Evolutionary conservation across 305 asterid species (phyloP).

Genomic region (Fraxinus platypoda): DNA sequence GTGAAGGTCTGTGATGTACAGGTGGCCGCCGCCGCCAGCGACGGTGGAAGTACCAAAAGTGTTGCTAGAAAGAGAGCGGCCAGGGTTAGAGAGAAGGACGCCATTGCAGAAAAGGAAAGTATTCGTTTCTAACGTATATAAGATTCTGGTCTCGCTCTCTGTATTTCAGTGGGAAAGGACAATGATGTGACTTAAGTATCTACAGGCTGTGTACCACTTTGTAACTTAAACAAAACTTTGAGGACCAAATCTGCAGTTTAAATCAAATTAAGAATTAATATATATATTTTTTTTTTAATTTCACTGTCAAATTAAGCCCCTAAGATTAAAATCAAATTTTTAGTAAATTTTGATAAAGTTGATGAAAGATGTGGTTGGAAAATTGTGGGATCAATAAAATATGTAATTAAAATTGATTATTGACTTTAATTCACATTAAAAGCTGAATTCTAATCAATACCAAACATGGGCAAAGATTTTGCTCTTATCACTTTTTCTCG

Average conservation of each 20-base stretch:
- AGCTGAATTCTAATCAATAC: too few species aligned
- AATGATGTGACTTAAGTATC: background rate
- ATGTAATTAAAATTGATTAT: too few species aligned
- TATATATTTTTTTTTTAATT: background rate
- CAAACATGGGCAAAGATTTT: too few species aligned
- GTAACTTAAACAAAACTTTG: background rate
- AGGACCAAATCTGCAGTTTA: background rate
- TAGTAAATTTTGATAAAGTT: too few species aligned
- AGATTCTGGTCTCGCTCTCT: background rate
- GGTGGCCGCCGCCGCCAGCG: constrained; percentile 34
- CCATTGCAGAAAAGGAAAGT: constrained; percentile 25
- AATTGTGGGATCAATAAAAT: too few species aligned
- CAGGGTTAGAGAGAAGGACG: constrained; percentile 20
- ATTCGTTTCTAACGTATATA: background rate
- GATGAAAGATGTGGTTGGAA: too few species aligned
- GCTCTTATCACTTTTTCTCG: background rate
- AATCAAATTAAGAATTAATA: background rate
- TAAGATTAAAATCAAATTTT: too few species aligned
- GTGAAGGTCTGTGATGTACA: constrained; percentile 65
- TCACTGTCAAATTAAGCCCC: background rate
- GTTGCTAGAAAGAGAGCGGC: constrained; percentile 8
- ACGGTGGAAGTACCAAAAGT: constrained; percentile 30
- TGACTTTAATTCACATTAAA: too few species aligned
- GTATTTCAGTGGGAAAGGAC: background rate
- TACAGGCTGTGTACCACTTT: background rate